phyloP scores from a whole-genome alignment of 2,329 filamentous ascomycete species.

The Alternaria triticimaculans region DNA sequence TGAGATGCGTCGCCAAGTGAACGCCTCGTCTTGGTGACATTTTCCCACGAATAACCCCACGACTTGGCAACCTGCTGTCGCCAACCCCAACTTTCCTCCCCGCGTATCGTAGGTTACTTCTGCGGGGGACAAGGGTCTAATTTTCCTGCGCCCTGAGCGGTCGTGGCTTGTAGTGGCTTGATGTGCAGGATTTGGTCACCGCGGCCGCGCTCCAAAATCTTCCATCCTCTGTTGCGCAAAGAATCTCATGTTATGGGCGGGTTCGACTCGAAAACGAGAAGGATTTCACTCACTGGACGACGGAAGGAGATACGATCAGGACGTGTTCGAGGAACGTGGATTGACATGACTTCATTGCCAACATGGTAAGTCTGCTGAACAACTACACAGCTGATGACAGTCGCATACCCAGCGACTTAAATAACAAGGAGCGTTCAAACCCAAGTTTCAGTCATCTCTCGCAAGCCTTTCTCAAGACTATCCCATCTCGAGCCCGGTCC shows the following conservation, averaged over 20 bases:
- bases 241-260: not conserved
- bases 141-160: not conserved
- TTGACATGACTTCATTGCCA: not conserved
- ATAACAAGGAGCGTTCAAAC: not conserved
- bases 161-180: not conserved
- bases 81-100: constrained; percentile 3
- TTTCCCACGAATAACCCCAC: constrained; percentile 23
- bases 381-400: not conserved
- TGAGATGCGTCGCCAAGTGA: constrained; percentile 14
- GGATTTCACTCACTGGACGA: accelerated
- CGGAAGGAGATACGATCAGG: accelerated
- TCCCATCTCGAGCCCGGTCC: constrained; percentile 37
- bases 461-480: constrained; percentile 30
- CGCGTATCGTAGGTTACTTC: not conserved
- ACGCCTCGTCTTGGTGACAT: constrained; percentile 6
- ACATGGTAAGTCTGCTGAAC: too few relatives aligned
- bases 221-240: not conserved
- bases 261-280: not conserved
- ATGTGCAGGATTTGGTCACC: not conserved
- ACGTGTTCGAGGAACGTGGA: not conserved
- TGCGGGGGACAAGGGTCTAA: constrained; percentile 1
- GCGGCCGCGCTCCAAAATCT: not conserved
- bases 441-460: constrained; percentile 22
- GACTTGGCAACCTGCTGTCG: constrained; percentile 6
- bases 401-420: not conserved